Conservation (phyloP, 257 asterid genomes). For the Perilla frutescens region DNA sequence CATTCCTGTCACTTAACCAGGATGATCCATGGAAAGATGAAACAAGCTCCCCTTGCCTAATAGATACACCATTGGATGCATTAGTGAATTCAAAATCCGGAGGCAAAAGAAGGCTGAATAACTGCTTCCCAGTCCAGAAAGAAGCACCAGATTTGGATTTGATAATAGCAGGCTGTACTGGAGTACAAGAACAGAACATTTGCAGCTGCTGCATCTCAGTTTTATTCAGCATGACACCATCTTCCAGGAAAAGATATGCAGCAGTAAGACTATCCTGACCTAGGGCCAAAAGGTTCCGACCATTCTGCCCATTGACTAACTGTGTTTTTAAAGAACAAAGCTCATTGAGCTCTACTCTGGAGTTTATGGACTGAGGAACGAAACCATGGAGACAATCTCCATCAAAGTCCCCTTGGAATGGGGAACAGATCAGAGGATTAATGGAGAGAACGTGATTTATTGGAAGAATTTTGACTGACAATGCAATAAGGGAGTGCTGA, state of each 20-base stretch:
- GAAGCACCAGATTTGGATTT: conserved; percentile 42
- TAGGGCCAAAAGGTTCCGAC: conserved; percentile 73
- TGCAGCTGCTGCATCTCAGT: conserved; percentile 89
- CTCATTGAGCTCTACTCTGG: conserved; percentile 81
- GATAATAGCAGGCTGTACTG: conserved; percentile 56
- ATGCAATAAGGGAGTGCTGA: conserved; percentile 87
- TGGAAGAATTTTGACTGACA: conserved; percentile 81
- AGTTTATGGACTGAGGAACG: conserved; percentile 80
- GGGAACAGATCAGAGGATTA: conserved; percentile 86
- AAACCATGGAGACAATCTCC: conserved; percentile 97
- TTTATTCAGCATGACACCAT: conserved; percentile 64
- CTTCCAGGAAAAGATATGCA: conserved; percentile 72
- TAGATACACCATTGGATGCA: conserved; percentile 54
- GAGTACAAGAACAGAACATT: conserved; percentile 62
- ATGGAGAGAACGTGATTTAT: conserved; percentile 62
- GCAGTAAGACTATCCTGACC: conserved; percentile 93
- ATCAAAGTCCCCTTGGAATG: conserved; percentile 95
- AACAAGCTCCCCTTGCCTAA: conserved; percentile 72
- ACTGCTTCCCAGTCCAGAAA: conserved; percentile 88
- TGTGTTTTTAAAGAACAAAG: conserved; percentile 76
- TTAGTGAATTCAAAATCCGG: conserved; percentile 54
- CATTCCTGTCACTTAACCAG: conserved; percentile 73
- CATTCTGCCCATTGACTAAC: conserved; percentile 79
- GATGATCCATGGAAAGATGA: conserved; percentile 65
- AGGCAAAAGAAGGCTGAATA: conserved; percentile 78